Base-by-base conservation (phyloP, 345 rosid genomes). In the Reutealis trisperma region DNA sequence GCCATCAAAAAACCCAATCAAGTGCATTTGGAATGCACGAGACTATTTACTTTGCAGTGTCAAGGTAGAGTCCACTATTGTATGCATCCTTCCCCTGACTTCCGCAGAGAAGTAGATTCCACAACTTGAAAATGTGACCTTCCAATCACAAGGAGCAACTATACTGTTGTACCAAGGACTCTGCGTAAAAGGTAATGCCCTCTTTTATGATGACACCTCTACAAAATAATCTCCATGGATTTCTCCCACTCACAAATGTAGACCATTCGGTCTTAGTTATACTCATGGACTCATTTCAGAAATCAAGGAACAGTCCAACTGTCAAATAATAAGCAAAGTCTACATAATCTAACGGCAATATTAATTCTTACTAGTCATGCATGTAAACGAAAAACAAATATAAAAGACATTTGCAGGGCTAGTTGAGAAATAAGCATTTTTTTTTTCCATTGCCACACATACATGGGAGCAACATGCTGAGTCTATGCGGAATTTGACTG, bases 301-400 rank as follows among this genome's bases (percentile, higher is more conserved):
- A 8, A 2, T 32, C 6, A 49, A 49, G 14, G 15, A 49, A 42
- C 15, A 72, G 8, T 72, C 44, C 61, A 71, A 55, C 63, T 27
- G 32, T 47, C 63, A 55, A 57, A 37, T 10, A 71, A n/a, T 4
- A 22, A 24, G 75, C 55, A 72, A 60, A 59, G 6, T 72, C 57
- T 22, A 49, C 51, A 37, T 16, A 24, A 16, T 60, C 42, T 41
- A 42, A 55, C 22, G 14, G 57, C 49, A 32, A 55, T 24, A 42
- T 42, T 57, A 55, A 58, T 15, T 58, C 42, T 58, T 54, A 9
- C 52, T 37, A 41, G 70, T 37, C 18, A 44, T 65, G 70, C 70
- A 37, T 19, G 13, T 37, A 41, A 18, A 24, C 13, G 47, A 68
- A n/a, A 1, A 25, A 10, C 0, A 15, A 47, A 3, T 0, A 44